phyloP scores from a whole-genome alignment of 768 basidiomycete genomes.

The Serendipita vermifera region DNA sequence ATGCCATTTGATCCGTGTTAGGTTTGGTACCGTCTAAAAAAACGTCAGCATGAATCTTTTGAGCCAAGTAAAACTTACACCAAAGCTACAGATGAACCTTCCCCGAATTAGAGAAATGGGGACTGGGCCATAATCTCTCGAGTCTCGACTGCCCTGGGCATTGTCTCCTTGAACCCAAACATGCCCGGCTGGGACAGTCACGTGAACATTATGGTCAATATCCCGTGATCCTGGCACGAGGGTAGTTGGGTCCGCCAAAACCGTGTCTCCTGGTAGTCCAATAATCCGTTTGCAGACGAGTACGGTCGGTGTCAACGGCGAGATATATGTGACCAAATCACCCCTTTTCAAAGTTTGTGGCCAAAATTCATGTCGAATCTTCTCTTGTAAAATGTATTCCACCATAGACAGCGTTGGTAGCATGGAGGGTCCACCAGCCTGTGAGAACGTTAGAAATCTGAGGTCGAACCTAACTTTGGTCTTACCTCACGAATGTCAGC shows the following conservation, averaged over 20 bases:
- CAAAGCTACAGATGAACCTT: constrained; percentile 29
- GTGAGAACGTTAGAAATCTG: constrained; percentile 2
- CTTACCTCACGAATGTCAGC: constrained; percentile 42
- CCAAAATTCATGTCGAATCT: not conserved
- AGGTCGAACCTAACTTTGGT: constrained; percentile 10
- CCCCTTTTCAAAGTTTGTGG: constrained; percentile 41
- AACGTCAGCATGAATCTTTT: not conserved
- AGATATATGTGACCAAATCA: constrained; percentile 59
- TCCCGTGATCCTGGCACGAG: not conserved
- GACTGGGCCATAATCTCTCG: constrained; percentile 66
- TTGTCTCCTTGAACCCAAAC: constrained; percentile 92
- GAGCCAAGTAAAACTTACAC: constrained; percentile 13
- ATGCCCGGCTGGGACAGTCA: constrained; percentile 71
- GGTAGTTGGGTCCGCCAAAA: constrained; percentile 67
- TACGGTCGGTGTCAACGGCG: constrained; percentile 52
- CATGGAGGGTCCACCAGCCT: constrained; percentile 73
- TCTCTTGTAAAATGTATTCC: constrained; percentile 22
- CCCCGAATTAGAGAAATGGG: constrained; percentile 66
- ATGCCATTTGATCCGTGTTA: not conserved
- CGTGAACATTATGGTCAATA: constrained; percentile 43
- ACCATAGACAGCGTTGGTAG: constrained; percentile 51
- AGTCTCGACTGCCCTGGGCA: constrained; percentile 14
- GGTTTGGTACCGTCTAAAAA: not conserved
- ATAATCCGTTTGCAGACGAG: constrained; percentile 81
- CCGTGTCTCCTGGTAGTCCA: constrained; percentile 76